These are phyloP conservation scores for Ashbya aceris DNA, from an alignment of 1,139 yeast species.

Conservation along the genomic window DNA sequence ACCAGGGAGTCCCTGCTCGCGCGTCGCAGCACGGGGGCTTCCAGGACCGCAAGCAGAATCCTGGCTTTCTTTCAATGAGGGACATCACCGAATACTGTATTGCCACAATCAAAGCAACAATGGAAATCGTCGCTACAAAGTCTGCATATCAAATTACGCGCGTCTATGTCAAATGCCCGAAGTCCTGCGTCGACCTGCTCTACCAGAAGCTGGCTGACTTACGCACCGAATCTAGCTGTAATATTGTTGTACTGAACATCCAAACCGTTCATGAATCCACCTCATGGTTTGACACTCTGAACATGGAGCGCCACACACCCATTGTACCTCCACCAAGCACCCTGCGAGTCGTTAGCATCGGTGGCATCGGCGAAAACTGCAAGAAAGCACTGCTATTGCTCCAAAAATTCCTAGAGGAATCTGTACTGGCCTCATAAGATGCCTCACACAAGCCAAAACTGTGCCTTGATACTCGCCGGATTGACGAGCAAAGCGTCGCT, in stretches of 20 bases:
- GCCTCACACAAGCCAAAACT: too few species aligned
- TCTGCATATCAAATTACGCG: conserved; percentile 28
- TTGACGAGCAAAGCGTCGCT: too few species aligned
- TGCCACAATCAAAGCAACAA: conserved; percentile 23
- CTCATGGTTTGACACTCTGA: conserved; percentile 23
- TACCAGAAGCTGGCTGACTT: conserved; percentile 23
- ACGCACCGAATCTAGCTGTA: conserved; percentile 26
- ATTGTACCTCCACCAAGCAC: conserved; percentile 26
- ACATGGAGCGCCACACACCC: conserved; percentile 14
- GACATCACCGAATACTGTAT: conserved; percentile 25
- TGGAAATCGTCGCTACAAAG: conserved; percentile 19
- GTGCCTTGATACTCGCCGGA: too few species aligned
- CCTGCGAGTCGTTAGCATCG: conserved; percentile 27
- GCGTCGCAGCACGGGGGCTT: not conserved
- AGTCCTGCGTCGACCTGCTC: conserved; percentile 20
- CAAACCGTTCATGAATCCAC: conserved; percentile 28
- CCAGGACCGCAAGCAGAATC: not conserved
- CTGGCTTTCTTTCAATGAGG: not conserved
- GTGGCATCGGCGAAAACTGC: conserved; percentile 30
- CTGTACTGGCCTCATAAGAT: not conserved
- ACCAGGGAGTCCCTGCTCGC: not conserved
- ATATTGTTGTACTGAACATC: conserved; percentile 26
- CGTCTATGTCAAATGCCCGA: conserved; percentile 27
- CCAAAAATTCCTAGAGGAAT: conserved; percentile 12
- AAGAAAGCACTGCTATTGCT: conserved; percentile 20